These are phyloP conservation scores for Solanum hybrid DNA, from an alignment of 305 asterid genomes.

Conservation along the genomic window DNA sequence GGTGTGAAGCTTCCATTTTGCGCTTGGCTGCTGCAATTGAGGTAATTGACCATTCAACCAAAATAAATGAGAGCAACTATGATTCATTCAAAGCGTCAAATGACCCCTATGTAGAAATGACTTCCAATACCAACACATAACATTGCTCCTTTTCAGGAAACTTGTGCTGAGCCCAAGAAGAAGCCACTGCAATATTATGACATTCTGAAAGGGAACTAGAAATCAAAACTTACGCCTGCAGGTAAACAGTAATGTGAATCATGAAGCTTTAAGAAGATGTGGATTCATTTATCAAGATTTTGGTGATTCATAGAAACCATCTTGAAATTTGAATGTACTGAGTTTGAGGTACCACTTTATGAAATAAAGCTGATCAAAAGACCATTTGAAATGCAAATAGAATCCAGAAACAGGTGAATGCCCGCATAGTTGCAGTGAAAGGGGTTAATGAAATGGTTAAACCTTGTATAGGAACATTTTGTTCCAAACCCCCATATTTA, in stretches of 20 bases:
- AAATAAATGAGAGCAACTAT: not conserved
- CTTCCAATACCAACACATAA: not conserved
- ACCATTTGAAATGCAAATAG: not conserved
- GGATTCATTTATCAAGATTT: not conserved
- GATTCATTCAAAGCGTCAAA: not conserved
- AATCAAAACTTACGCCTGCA: not conserved
- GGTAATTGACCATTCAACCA: slow-evolving; percentile 28
- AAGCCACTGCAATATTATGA: slow-evolving; percentile 72
- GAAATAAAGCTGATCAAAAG: not conserved
- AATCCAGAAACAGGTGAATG: not conserved
- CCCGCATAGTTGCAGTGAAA: not conserved
- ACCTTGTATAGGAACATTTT: not conserved
- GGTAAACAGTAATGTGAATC: not conserved
- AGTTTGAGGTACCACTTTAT: not conserved
- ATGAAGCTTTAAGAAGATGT: not conserved
- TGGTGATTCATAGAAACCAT: not conserved
- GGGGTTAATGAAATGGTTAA: not conserved
- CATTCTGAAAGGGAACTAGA: slow-evolving; percentile 50
- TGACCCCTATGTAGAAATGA: not conserved
- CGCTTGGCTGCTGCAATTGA: slow-evolving; percentile 83
- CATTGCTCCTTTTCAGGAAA: slow-evolving; percentile 43
- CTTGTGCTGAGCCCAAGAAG: slow-evolving; percentile 52
- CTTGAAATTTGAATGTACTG: not conserved
- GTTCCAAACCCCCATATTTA: not conserved
- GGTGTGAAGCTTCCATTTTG: slow-evolving; percentile 90